A percentile compares a stretch with the other conserved stretches of the same genome.
Evolutionary conservation across 805 yeast genomes (phyloP).

Genomic region (Yarrowia bubula): DNA sequence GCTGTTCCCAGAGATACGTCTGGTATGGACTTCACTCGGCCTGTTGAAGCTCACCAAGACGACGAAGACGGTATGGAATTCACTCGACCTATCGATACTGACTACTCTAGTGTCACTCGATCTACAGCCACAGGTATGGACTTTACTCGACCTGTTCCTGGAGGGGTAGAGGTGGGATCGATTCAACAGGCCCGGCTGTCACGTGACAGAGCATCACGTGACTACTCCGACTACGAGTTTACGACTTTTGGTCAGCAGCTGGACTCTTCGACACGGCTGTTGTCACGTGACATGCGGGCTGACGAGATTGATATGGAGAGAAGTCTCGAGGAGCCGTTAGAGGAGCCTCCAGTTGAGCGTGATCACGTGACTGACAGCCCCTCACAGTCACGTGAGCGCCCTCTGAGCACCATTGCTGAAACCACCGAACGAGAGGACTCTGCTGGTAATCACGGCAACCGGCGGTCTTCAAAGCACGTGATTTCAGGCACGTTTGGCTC

Average conservation of each 20-base stretch:
- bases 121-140: not conserved
- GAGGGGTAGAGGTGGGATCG: not conserved
- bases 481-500: not conserved
- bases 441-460: not conserved
- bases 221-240: conserved; percentile 1
- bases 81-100: not conserved
- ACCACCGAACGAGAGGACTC: not conserved
- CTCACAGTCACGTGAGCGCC: not conserved
- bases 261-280: not conserved
- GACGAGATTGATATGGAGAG: not conserved
- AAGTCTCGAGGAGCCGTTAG: conserved; percentile 7
- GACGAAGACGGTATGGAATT: not conserved
- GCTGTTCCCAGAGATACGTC: not conserved
- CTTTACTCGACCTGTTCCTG: conserved; percentile 22
- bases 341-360: not conserved
- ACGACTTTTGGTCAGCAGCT: not conserved
- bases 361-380: not conserved
- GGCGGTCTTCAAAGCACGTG: too few relatives aligned
- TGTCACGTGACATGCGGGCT: not conserved
- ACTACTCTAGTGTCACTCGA: too few relatives aligned
- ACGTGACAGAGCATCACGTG: conserved; percentile 2
- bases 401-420: conserved; percentile 3
- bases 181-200: not conserved
- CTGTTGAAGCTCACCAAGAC: too few relatives aligned
- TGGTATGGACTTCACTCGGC: too few relatives aligned